Base-by-base conservation (phyloP, 768 basidiomycete species). In the Guyanaporus albipodus region DNA sequence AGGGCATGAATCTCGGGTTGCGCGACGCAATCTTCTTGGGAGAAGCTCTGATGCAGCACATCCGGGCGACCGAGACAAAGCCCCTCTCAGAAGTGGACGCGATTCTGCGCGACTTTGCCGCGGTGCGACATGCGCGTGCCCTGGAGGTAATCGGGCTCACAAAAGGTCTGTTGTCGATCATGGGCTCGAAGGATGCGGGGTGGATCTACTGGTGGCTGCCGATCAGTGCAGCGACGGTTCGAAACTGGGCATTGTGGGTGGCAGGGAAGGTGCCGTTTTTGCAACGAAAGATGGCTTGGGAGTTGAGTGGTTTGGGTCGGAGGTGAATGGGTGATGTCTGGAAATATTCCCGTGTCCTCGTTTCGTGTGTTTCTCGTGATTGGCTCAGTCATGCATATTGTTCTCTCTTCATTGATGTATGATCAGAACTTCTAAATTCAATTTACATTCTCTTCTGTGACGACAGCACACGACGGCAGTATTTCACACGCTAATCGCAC, bases 1-100 rank as follows among this genome's bases (percentile, higher is more conserved):
- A 80, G 50, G 79, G 79, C 7, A 76, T 81, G 78, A 79, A 79
- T 49, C 70, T 80, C 21, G 78, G 78, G 9, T 58, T 81, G 19
- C 71, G 79, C 10, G 79, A 80, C 45, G 77, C 74, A 1, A 52
- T 78, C 12, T 64, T 68, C 38, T 64, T 80, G 11, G 77, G 71
- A 5, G 67, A 73, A 14, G 67, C 60, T 0, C 55, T 81, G 37
- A 57, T 60, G 19, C 60, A 66, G 24, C 75, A 75, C 54, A 44
- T 72, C 1, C 54, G 44, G 6, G 56, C 54, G 4, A 7, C 50
- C 8, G 47, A 56, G 27, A 48, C 44, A 6, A 27, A 36, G 19
- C 24, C 56, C 0, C 41, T 53, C 4, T 24, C 51, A 1, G 60
- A 54, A 17, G 55, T 57, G 1, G 73, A 76, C 48, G 49, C 36